These are phyloP conservation scores for Colletotrichum destructivum DNA, from an alignment of 2,329 filamentous ascomycete species.

Conservation along the genomic window DNA sequence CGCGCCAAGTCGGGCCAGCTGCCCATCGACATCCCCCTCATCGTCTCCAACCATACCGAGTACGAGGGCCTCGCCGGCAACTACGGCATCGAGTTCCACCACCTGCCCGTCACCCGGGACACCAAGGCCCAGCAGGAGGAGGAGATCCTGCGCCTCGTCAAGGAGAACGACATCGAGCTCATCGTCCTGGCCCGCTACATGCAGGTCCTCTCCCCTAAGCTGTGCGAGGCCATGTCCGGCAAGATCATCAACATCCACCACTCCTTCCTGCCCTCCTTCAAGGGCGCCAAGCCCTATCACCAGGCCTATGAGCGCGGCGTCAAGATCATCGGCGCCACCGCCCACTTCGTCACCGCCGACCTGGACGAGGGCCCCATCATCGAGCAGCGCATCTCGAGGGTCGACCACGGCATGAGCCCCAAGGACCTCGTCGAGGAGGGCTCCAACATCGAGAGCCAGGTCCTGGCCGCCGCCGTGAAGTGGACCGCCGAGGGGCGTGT, in stretches of 20 bases:
- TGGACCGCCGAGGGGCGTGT: constrained; percentile 86
- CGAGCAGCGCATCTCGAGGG: constrained; percentile 84
- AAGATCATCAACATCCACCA: constrained; percentile 95
- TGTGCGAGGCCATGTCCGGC: constrained; percentile 85
- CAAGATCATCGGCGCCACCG: constrained; percentile 90
- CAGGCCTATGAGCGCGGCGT: constrained; percentile 89
- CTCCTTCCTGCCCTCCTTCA: constrained; percentile 88
- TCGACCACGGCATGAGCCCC: constrained; percentile 82
- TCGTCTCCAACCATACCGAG: constrained; percentile 87
- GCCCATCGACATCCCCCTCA: constrained; percentile 81
- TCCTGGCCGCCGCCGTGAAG: constrained; percentile 85
- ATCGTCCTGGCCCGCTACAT: constrained; percentile 89
- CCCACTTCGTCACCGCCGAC: constrained; percentile 89
- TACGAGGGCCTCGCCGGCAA: constrained; percentile 77
- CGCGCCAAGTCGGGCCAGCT: constrained; percentile 82
- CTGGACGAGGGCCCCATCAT: constrained; percentile 91
- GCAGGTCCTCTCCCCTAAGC: constrained; percentile 83
- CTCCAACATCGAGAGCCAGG: constrained; percentile 87
- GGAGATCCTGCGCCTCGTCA: constrained; percentile 79
- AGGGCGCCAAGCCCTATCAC: constrained; percentile 90
- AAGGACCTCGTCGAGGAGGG: constrained; percentile 85
- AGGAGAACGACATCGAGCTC: constrained; percentile 79
- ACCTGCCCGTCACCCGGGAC: constrained; percentile 84
- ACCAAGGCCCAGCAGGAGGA: constrained; percentile 83
- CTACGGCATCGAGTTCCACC: constrained; percentile 85